Evolutionary conservation across 1,139 yeast species (phyloP).

Genomic region (Pichia norvegensis): DNA sequence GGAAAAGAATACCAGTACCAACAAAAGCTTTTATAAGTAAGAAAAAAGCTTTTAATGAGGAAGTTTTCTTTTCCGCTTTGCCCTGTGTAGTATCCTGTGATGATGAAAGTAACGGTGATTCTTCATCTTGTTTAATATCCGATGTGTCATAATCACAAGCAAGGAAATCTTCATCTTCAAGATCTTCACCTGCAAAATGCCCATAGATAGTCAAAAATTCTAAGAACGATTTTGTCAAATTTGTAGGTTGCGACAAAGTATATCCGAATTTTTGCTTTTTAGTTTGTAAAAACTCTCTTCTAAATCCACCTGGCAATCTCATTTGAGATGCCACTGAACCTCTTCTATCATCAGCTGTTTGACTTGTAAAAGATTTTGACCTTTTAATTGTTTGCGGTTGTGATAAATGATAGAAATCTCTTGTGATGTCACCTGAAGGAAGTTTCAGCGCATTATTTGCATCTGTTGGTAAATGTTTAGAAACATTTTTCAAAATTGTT

Average conservation of each 20-base stretch:
- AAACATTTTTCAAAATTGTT: constrained; percentile 20
- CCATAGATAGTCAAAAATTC: constrained; percentile 73
- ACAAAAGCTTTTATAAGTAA: constrained; percentile 63
- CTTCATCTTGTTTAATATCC: constrained; percentile 35
- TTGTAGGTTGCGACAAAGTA: constrained; percentile 32
- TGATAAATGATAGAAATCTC: constrained; percentile 40
- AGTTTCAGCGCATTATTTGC: constrained; percentile 35
- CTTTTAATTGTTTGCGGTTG: constrained; percentile 17
- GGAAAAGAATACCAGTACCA: constrained; percentile 71
- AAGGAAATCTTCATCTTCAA: constrained; percentile 58
- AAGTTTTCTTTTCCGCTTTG: constrained; percentile 43
- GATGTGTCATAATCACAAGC: constrained; percentile 42
- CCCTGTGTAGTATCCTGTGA: not conserved
- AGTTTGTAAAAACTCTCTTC: constrained; percentile 53
- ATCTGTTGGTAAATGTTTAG: constrained; percentile 26
- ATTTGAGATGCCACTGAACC: constrained; percentile 60
- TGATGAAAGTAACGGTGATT: constrained; percentile 34
- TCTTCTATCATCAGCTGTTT: constrained; percentile 35
- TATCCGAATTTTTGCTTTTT: constrained; percentile 27
- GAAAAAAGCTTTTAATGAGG: constrained; percentile 60
- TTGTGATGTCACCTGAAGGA: constrained; percentile 68
- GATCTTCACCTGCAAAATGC: constrained; percentile 76
- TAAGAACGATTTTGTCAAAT: constrained; percentile 59
- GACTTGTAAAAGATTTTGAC: constrained; percentile 25
- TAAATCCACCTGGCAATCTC: constrained; percentile 74